These are phyloP conservation scores for Candida ipomoeae DNA, from an alignment of 805 yeast genomes.

Conservation along the genomic window DNA sequence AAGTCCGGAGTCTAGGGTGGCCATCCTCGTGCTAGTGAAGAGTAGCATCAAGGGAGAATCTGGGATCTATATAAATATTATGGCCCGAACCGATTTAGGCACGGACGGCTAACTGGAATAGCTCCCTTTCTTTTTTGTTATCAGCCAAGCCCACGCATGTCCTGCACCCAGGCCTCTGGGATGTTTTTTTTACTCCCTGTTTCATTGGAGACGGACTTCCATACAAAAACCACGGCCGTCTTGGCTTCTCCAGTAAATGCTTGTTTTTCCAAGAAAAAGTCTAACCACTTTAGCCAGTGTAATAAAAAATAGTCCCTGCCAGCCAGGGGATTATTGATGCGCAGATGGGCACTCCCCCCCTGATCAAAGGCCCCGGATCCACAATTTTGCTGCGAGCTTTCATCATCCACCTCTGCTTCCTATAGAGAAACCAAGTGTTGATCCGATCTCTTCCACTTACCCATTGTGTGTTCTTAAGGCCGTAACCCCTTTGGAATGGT, in stretches of 20 bases:
- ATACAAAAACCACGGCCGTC: too few species aligned
- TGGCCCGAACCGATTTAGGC: not conserved
- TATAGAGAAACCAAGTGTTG: too few species aligned
- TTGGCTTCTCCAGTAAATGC: too few species aligned
- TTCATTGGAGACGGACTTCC: too few species aligned
- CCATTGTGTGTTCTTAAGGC: not conserved
- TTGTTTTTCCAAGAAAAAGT: too few species aligned
- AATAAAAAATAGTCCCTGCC: too few species aligned
- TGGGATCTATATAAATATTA: not conserved
- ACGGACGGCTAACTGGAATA: not conserved
- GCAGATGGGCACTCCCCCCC: not conserved
- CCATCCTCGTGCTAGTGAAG: not conserved
- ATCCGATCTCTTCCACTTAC: not conserved
- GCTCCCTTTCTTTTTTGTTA: not conserved
- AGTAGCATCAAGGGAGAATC: not conserved
- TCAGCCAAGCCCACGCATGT: slow-evolving; percentile 1
- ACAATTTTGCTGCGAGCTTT: not conserved
- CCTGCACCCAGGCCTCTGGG: not conserved
- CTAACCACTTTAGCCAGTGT: too few species aligned
- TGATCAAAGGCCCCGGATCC: not conserved
- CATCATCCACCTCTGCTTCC: too few species aligned
- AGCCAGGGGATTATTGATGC: not conserved
- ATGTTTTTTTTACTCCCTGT: not conserved
- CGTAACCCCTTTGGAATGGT: not conserved
- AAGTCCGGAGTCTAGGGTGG: not conserved